Evolutionary conservation across 345 rosid species (phyloP).

Genomic region (Eutrema heterophyllum): DNA sequence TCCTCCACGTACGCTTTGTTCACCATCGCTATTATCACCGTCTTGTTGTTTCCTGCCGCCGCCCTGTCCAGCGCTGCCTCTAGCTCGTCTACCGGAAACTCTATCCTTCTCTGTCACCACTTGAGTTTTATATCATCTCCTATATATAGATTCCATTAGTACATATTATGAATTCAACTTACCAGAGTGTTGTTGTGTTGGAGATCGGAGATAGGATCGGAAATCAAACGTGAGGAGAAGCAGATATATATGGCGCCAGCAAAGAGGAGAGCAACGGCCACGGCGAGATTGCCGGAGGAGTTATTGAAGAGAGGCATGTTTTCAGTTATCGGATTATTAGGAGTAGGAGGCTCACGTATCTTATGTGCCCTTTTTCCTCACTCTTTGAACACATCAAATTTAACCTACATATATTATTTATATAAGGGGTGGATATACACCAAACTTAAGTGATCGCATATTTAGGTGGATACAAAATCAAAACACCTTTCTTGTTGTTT

Average conservation of each 20-base stretch:
- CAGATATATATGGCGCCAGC: constrained; percentile 36
- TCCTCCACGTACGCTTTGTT: constrained; percentile 70
- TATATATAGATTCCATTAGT: not conserved
- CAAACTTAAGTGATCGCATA: no score
- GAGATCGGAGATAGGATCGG: constrained; percentile 19
- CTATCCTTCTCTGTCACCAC: not conserved
- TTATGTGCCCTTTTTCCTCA: no score
- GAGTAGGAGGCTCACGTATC: no score
- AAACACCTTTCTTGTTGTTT: no score
- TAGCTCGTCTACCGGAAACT: constrained; percentile 41
- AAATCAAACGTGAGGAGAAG: constrained; percentile 14
- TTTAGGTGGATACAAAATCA: no score
- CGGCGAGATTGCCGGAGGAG: constrained; percentile 2
- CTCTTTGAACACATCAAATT: no score
- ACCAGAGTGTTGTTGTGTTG: constrained; percentile 21
- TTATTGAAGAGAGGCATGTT: not conserved
- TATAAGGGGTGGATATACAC: no score
- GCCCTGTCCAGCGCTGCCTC: constrained; percentile 41
- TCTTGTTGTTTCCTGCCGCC: constrained; percentile 53
- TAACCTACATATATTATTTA: no score
- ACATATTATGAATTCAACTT: not conserved
- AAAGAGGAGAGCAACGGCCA: constrained; percentile 31
- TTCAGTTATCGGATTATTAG: no score
- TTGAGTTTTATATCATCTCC: not conserved
- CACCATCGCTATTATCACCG: constrained; percentile 55